Percentiles rank a stretch among this genome's conserved stretches.
These are phyloP conservation scores for Kurtzmaniella quercitrusa DNA, from an alignment of 1,139 yeast genomes.

Conservation along the genomic window DNA sequence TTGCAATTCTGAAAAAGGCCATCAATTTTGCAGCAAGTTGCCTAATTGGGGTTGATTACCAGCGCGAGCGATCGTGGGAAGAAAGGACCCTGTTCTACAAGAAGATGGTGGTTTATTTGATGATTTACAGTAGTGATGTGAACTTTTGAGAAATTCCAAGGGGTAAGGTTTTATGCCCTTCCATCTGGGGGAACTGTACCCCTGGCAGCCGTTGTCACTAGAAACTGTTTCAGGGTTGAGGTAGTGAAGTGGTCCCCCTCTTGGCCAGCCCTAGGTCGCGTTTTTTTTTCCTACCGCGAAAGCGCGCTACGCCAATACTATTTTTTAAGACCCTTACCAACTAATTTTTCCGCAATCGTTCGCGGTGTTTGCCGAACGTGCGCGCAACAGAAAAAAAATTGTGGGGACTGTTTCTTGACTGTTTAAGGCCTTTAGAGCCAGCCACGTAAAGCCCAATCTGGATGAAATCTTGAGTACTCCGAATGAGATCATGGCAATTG, in stretches of 20 bases:
- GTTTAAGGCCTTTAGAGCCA: background rate
- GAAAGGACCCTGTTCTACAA: background rate
- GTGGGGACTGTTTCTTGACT: background rate
- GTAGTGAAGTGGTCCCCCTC: background rate
- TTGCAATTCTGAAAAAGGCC: background rate
- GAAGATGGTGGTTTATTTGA: background rate
- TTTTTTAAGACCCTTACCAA: background rate
- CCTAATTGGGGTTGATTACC: background rate
- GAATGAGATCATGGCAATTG: background rate
- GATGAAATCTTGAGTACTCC: background rate
- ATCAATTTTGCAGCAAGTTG: conserved; percentile 1
- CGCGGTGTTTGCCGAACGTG: background rate
- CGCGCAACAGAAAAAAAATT: background rate
- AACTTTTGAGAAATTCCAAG: too few species aligned
- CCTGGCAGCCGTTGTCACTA: background rate
- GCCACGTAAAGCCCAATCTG: background rate
- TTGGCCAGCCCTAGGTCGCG: background rate
- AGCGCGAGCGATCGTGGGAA: background rate
- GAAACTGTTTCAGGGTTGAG: background rate
- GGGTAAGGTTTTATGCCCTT: too few species aligned
- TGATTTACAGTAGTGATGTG: too few species aligned
- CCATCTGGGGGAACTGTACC: background rate
- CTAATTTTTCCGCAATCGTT: background rate
- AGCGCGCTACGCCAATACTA: background rate
- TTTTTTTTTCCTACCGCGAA: background rate